phyloP scores from a whole-genome alignment of 352 stramenopile species.

The Phytophthora fragariae region DNA sequence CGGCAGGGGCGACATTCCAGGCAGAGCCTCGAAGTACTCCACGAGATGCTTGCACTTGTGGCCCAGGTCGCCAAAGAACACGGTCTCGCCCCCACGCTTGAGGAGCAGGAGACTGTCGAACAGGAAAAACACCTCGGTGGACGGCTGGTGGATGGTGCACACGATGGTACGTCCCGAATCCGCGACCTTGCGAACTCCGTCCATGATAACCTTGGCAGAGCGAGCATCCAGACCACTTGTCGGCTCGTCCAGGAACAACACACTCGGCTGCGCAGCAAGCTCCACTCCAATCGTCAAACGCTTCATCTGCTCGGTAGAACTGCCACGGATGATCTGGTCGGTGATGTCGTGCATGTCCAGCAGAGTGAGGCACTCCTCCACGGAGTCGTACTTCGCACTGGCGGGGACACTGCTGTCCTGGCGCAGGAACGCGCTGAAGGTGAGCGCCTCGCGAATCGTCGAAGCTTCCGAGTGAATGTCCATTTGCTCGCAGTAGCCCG shows the following conservation, averaged over 20 bases:
- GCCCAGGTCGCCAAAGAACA: conserved; percentile 56
- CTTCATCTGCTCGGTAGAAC: conserved; percentile 49
- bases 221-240: conserved; percentile 69
- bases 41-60: conserved; percentile 3
- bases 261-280: conserved; percentile 73
- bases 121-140: conserved; percentile 31
- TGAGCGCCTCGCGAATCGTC: conserved; percentile 71
- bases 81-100: conserved; percentile 54
- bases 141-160: conserved; percentile 51
- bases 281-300: conserved; percentile 86
- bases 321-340: conserved; percentile 42
- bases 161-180: conserved; percentile 65
- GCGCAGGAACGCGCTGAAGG: conserved; percentile 83
- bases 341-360: conserved; percentile 41
- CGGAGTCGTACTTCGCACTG: conserved; percentile 26
- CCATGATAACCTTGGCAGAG: conserved; percentile 77
- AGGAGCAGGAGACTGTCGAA: conserved; percentile 90
- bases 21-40: conserved; percentile 17
- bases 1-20: conserved; percentile 1
- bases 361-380: conserved; percentile 43
- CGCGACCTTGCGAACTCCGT: conserved; percentile 79
- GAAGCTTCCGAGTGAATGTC: conserved; percentile 37
- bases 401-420: conserved; percentile 19
- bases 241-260: conserved; percentile 81
- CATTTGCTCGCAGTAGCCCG: conserved; percentile 46